Percentiles rank a stretch among this genome's conserved stretches.
These are phyloP conservation scores for Lentinula novae-zelandiae DNA, from an alignment of 1,284 basidiomycete genomes.

Conservation along the genomic window DNA sequence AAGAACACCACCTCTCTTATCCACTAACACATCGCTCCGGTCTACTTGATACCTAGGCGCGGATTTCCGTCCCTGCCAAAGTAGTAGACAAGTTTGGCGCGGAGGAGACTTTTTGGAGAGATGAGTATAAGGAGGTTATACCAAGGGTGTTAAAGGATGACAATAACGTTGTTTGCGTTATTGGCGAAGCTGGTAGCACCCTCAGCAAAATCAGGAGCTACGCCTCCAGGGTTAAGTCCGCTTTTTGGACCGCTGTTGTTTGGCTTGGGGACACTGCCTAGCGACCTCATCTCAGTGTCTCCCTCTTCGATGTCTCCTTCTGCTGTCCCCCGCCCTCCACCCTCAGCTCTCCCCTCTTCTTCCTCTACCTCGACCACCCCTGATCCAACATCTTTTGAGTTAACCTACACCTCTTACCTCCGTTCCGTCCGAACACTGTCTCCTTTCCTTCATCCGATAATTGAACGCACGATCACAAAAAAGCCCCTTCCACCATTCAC, in stretches of 20 bases:
- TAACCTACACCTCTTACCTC: conserved; percentile 72
- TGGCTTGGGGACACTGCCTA: conserved; percentile 52
- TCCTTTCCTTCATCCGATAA: conserved; percentile 83
- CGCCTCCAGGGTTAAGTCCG: conserved; percentile 77
- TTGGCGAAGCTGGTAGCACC: conserved; percentile 80
- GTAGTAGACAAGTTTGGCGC: background rate
- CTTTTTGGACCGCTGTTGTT: conserved; percentile 85
- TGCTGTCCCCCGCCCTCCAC: background rate
- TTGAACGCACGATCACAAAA: no score
- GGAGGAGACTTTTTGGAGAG: background rate
- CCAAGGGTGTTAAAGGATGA: conserved; percentile 41
- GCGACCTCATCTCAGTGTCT: background rate
- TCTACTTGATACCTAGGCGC: conserved; percentile 38
- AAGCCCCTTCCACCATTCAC: conserved; percentile 70
- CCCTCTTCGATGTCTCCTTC: conserved; percentile 16
- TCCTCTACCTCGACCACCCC: conserved; percentile 21
- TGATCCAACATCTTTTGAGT: conserved; percentile 51
- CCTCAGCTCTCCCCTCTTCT: no score
- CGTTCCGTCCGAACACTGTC: conserved; percentile 80
- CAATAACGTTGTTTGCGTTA: conserved; percentile 68
- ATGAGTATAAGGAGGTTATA: background rate
- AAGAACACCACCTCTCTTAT: conserved; percentile 67
- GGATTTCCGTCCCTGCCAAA: background rate
- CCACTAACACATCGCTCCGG: conserved; percentile 63
- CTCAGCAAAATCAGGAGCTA: conserved; percentile 75